These are phyloP conservation scores for Globomyces sp. DNA, from an alignment of 371 early-diverging fungal species.

Conservation along the genomic window DNA sequence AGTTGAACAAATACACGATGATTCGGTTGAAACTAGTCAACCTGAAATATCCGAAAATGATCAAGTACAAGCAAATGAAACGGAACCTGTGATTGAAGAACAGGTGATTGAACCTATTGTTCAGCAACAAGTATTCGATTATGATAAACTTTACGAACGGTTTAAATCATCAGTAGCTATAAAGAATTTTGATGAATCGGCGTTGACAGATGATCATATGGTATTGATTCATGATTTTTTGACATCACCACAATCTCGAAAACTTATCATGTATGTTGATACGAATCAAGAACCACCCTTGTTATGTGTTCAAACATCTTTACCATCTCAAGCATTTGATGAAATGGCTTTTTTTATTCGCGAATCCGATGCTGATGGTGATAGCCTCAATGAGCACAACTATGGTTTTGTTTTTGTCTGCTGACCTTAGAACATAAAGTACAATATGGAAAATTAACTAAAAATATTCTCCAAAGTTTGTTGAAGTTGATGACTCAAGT, in stretches of 20 bases:
- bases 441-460: conserved; percentile 47
- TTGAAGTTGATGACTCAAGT: conserved; percentile 50
- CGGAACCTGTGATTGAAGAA: not conserved
- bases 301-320: conserved; percentile 7
- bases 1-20: not conserved
- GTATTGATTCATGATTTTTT: conserved; percentile 1
- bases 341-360: conserved; percentile 45
- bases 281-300: conserved; percentile 1
- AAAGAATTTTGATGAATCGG: not conserved
- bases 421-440: conserved; percentile 29
- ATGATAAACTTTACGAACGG: not conserved
- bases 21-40: not conserved
- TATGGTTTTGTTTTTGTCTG: not conserved
- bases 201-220: conserved; percentile 4
- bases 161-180: not conserved
- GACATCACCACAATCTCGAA: not conserved
- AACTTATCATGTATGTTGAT: conserved; percentile 10
- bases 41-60: not conserved
- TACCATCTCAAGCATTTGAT: conserved; percentile 20
- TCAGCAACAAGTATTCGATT: not conserved
- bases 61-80: not conserved
- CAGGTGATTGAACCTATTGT: not conserved
- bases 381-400: conserved; percentile 30
- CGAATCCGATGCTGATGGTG: conserved; percentile 18
- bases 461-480: conserved; percentile 44